Base-by-base conservation (phyloP, 1,284 basidiomycete species). In the Apiotrichum domesticum region DNA sequence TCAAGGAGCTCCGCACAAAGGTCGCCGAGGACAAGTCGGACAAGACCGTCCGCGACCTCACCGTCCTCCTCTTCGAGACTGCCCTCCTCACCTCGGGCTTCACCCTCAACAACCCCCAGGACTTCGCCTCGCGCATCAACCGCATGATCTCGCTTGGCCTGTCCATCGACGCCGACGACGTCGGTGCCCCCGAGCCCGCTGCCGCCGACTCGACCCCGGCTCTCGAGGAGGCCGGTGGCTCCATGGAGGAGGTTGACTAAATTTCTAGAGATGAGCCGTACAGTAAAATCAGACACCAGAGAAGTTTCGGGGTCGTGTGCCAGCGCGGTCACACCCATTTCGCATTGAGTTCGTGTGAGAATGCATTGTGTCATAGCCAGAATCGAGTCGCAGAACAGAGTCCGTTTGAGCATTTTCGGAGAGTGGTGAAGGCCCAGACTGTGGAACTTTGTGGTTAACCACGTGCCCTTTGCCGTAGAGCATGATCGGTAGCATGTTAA, bases 21-120 rank as follows among this genome's bases (percentile, higher is more conserved):
- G 90, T 97, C 64, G 81, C 89, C 56, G 90, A 93, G 79, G 95
- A 98, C 83, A 91, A 95, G 83, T 88, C 89, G 61, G 96, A 98
- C 87, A 95, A 95, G 84, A 96, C 94, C 58, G 94, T 97, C 68
- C 87, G 90, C 66, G 95, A 98, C 81, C 80, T 98, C 67, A 97
- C 92, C 54, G 92, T 87, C 82, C 84, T 98, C 52, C 82, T 98
- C 62, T 98, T 90, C 82, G 95, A 98, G 85, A 98, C 94, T 58
- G 88, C 95, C 6, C 86, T 98, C 63, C 86, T 82, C 58, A 93
- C 90, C 46, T 93, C 90, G 56, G 90, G 90, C 58, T 98, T 98
- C 84, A 86, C 91, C 56, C 85, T 98, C 62, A 92, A 97, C 70
- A 89, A 94, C 78, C 96, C 95, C 21, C 86, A 88, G 65, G 90